Conservation (phyloP, 306 rosid species). For the Rosa rugosa region DNA sequence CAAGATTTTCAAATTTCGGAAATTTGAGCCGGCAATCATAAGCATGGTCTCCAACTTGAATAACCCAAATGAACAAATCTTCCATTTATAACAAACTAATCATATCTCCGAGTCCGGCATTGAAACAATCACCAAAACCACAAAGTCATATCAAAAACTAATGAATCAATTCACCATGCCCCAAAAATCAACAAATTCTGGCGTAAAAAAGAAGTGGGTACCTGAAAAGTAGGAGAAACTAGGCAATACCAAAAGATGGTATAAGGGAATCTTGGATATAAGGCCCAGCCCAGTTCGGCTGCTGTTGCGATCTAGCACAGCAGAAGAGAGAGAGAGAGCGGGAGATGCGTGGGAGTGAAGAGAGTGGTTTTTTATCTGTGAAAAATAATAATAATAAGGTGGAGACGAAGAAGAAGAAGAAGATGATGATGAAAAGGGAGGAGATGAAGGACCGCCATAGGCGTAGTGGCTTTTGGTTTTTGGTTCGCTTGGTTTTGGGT, state of each 20-base stretch:
- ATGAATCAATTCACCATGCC: constrained; percentile 11
- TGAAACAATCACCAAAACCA: neutral
- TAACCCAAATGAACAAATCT: neutral
- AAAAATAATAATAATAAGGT: neutral
- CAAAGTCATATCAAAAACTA: neutral
- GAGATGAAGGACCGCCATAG: constrained; percentile 54
- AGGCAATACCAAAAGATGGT: constrained; percentile 7
- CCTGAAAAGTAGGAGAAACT: constrained; percentile 33
- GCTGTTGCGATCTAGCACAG: constrained; percentile 21
- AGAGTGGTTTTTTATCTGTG: neutral
- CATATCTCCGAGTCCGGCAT: neutral
- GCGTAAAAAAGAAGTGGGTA: constrained; percentile 26
- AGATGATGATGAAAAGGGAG: constrained; percentile 25
- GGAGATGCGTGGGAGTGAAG: constrained; percentile 8
- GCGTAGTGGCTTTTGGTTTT: constrained; percentile 29
- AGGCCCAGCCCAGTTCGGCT: neutral
- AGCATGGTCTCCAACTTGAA: neutral
- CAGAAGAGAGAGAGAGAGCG: constrained; percentile 1
- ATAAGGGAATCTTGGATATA: constrained; percentile 3
- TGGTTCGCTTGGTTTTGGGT: constrained; percentile 30
- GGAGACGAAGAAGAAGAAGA: constrained; percentile 23
- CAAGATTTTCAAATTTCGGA: constrained; percentile 32
- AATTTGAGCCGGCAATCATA: constrained; percentile 12
- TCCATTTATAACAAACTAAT: constrained; percentile 22
- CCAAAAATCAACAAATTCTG: constrained; percentile 8